Evolutionary conservation across 2,329 filamentous ascomycete species (phyloP), one percentile per base, ranked within the genome.

Genomic region (Talaromyces sp.): DNA sequence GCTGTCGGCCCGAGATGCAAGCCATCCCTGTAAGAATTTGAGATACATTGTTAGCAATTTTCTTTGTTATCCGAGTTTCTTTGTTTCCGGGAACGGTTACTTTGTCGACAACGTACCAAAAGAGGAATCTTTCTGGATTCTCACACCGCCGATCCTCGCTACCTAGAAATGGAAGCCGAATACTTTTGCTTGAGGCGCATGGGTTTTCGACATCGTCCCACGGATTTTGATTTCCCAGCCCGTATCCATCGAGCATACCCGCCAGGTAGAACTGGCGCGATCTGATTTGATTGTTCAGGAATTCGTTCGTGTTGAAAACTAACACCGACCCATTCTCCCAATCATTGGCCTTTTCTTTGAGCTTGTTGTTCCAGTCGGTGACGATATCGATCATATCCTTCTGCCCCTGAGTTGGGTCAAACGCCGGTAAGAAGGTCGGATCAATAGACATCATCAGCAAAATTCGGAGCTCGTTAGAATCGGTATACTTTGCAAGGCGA

Each of bases 351-450:
- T 71, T 70, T 34, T 70, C 65, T 17, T 71, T 69, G 34, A 80
- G 62, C 54, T 71, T 69, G 15, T 64, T 62, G 61, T 80, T 79
- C 77, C 78, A 80, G 31, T 74, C 65, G 4, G 73, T 70, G 58
- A 76, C 65, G 3, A 78, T 67, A 53, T 68, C 68, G n/a, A 79
- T 70, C 5, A 72, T 69, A 38, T 74, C 70, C 67, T 78, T 79
- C 64, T 78, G 74, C 3, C 45, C 53, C 22, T 40, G 45, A n/a
- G 59, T 38, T 29, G 59, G 59, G 51, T 71, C 68, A 62, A 75
- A 79, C 7, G 73, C 77, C 1, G 78, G 77, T 11, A 80, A 68
- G 68, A 79, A 79, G 8, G 77, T 78, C 66, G 78, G 74, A 71
- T 80, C 77, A 22, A 76, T 70, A 8, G 74, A 71, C 70, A 76